Evolutionary conservation across 371 early-diverging fungal genomes (phyloP), one percentile per base, ranked within the genome.

Genomic region (Cokeromyces recurvatus): DNA sequence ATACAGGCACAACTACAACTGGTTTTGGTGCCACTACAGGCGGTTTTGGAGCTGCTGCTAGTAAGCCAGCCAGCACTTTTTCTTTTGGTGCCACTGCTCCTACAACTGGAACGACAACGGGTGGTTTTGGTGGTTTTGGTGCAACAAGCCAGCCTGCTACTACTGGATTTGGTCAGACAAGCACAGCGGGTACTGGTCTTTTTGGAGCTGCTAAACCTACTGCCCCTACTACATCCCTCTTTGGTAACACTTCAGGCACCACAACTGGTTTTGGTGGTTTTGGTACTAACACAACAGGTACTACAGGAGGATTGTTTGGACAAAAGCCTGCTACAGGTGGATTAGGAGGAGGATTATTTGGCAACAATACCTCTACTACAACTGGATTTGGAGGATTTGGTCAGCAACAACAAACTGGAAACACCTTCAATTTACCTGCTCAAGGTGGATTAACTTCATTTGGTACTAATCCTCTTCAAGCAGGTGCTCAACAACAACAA

Each of bases 181-280:
- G 50, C 2, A 35, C 67, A 20, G 58, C 60, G 15, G 61, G 59
- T 7, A 53, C 65, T 31, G 60, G 74, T 22, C 55, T 80, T 16
- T 84, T 84, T 57, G 87, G 87, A 10, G 68, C 70, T 14, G 57
- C 74, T n/a, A 64, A 69, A 17, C 57, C 84, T 17, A 64, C 74
- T 31, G 55, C 79, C 2, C 69, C 73, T 24, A 49, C 71, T 4
- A 66, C 73, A 0, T 47, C 71, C n/a, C 48, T 74, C 35, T 79
- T 82, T 56, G 79, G 80, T n/a, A 53, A 52, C 24, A 43, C 60
- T 22, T 61, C 59, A 21, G 43, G 68, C 32, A 41, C 71, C 24
- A 56, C 53, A 21, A 25, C 68, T 6, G 61, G 65, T 11, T 79
- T 82, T 52, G 79, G 81, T 15, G 46, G 56, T 9, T 56, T 56